Conservation (phyloP, 2,329 filamentous ascomycete genomes). For the Sclerotinia glacialis region DNA sequence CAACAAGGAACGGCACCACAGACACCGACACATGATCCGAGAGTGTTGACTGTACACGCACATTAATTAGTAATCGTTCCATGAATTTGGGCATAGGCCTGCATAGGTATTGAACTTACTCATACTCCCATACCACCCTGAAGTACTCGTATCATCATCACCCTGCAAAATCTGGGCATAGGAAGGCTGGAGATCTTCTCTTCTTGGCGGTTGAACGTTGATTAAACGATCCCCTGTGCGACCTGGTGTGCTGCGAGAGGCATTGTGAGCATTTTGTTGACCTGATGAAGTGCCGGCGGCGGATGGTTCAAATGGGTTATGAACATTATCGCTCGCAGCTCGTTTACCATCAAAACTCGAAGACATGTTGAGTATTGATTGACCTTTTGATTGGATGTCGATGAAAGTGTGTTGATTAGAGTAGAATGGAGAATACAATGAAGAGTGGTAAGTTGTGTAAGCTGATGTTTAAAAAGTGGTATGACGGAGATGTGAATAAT, state of each 20-base stretch:
- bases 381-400: background rate
- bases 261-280: constrained; percentile 26
- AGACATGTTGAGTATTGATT: constrained; percentile 9
- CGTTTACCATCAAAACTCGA: constrained; percentile 7
- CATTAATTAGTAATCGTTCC: background rate
- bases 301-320: background rate
- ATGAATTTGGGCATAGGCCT: background rate
- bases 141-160: constrained; percentile 62
- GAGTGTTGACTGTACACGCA: constrained; percentile 56
- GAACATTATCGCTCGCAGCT: background rate
- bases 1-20: constrained; percentile 89
- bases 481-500: background rate
- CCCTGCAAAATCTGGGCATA: constrained; percentile 64
- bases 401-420: background rate
- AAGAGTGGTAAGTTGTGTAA: background rate
- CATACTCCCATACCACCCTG: constrained; percentile 89
- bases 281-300: constrained; percentile 1
- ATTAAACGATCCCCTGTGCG: constrained; percentile 49
- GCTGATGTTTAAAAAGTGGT: background rate
- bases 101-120: constrained; percentile 51
- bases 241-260: constrained; percentile 26
- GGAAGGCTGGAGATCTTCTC: constrained; percentile 75
- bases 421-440: background rate
- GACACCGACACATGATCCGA: constrained; percentile 74
- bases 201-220: constrained; percentile 73